Evolutionary conservation across 2,329 filamentous ascomycete species (phyloP), one percentile per base, ranked within the genome.

Genomic region (Penicillium expansum): DNA sequence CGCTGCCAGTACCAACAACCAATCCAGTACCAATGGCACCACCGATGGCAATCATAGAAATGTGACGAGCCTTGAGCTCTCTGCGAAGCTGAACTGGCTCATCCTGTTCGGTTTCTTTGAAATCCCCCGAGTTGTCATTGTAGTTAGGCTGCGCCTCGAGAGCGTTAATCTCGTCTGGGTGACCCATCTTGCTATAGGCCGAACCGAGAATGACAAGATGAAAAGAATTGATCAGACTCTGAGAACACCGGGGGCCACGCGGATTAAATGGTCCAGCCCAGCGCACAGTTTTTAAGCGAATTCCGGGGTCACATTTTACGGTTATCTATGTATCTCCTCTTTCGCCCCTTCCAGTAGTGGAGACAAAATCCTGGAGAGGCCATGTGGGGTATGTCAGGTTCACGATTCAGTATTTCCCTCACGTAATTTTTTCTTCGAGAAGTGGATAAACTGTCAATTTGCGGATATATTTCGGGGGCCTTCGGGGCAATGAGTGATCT

Each of bases 1-100:
- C 51, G 11, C 51, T 53, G 11, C 72, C 72, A 55, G 76, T 76
- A 41, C 66, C 68, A 38, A 75, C 69, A 55, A 75, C 73, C 14
- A 75, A 65, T 13, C 67, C 71, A 4, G 68, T 73, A 16, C 74
- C 71, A 51, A 76, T 74, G 2, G 71, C 71, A 38, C 74, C 74
- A 30, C 74, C 74, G 32, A 76, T 76, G 24, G 73, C 74, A 57
- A 76, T 67, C 22, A 68, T 58, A 22, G 56, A 58, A 55, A 58
- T 58, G 29, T 58, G 56, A 39, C 56, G 56, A 35, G 56, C 45
- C 35, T 58, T 58, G 27, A 58, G 56, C 18, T 58, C 56, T 44
- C 56, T 48, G 38, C 51, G 45, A 4, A 58, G 52, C 14, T 45
- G 29, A 13, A 45, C 39, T 3, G 56, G 56, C 41, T 58, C 56